Conservation (phyloP, 805 yeast genomes). For the Ogataea trehalophila region DNA sequence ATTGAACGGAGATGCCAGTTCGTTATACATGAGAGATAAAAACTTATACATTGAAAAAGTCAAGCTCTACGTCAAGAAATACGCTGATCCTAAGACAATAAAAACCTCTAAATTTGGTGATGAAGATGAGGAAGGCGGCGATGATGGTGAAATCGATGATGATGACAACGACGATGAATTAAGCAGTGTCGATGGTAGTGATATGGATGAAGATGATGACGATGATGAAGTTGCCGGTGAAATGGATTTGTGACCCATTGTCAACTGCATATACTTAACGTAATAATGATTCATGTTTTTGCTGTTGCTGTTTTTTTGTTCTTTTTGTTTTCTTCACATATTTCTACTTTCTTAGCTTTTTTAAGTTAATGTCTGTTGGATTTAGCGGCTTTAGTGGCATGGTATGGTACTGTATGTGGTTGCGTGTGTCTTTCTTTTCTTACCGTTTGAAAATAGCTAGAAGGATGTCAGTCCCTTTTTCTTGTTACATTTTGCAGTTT, state of each 20-base stretch:
- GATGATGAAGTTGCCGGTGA: conserved; percentile 32
- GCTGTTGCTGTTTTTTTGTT: not conserved
- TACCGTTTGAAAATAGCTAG: too few relatives aligned
- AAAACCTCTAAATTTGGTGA: conserved; percentile 22
- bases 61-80: conserved; percentile 64
- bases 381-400: too few relatives aligned
- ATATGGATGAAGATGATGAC: conserved; percentile 18
- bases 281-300: not conserved
- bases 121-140: conserved; percentile 19
- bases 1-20: conserved; percentile 83
- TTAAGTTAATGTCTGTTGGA: too few relatives aligned
- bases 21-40: conserved; percentile 66
- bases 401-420: too few relatives aligned
- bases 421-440: too few relatives aligned
- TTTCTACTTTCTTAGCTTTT: too few relatives aligned
- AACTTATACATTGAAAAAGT: conserved; percentile 64
- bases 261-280: not conserved
- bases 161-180: conserved; percentile 21
- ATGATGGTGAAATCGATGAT: conserved; percentile 26
- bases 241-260: conserved; percentile 23
- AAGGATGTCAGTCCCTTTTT: too few relatives aligned
- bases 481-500: too few relatives aligned
- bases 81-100: conserved; percentile 44
- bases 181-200: conserved; percentile 11
- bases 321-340: not conserved